phyloP scores from a whole-genome alignment of 495 filamentous ascomycete species.

The Hyaloscypha finlandica region DNA sequence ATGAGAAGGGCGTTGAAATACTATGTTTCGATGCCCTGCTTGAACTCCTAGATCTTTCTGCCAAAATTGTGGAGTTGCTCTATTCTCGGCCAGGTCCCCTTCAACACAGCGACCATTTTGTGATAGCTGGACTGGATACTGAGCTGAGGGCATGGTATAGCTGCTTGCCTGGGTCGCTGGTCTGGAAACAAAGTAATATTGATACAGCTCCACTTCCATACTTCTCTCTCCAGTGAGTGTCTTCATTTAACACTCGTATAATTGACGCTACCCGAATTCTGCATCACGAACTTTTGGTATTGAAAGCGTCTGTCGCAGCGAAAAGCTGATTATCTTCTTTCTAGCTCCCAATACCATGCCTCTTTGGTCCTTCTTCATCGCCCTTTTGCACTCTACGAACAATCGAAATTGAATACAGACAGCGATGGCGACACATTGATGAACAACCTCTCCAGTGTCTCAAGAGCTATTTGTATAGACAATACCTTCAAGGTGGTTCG shows the following conservation, averaged over 20 bases:
- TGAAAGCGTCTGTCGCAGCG: too few species aligned
- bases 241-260: too few species aligned
- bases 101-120: constrained; percentile 45
- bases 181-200: constrained; percentile 51
- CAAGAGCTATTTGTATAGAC: constrained; percentile 51
- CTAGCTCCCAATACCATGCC: constrained; percentile 55
- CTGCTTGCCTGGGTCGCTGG: constrained; percentile 45
- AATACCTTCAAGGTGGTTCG: constrained; percentile 50
- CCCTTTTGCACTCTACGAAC: constrained; percentile 49
- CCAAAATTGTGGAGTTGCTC: constrained; percentile 46
- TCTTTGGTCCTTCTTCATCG: constrained; percentile 52
- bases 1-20: constrained; percentile 40
- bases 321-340: too few species aligned
- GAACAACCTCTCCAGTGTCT: constrained; percentile 43
- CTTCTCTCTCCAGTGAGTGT: constrained; percentile 54
- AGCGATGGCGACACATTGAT: constrained; percentile 28
- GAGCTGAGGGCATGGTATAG: constrained; percentile 55
- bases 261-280: too few species aligned
- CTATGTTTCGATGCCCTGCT: constrained; percentile 49
- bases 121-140: constrained; percentile 47
- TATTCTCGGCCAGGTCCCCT: constrained; percentile 28
- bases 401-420: constrained; percentile 29
- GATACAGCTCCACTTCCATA: constrained; percentile 50
- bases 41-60: constrained; percentile 54
- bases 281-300: too few species aligned